These are phyloP conservation scores for Sclerotinia trifoliorum DNA, from an alignment of 2,329 filamentous ascomycete species.

Conservation along the genomic window DNA sequence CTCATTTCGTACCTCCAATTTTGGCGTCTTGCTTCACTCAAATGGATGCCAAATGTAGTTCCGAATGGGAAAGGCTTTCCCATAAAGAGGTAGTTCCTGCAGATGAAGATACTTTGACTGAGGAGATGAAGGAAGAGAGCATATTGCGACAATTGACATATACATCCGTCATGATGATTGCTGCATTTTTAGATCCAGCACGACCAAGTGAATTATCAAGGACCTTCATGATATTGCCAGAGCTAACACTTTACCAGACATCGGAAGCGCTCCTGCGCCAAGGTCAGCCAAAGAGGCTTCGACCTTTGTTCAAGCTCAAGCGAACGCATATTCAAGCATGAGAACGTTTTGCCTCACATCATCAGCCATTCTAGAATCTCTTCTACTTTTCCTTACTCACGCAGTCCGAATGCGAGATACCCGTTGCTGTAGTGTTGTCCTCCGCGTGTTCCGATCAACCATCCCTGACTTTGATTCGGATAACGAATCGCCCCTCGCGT, in stretches of 20 bases:
- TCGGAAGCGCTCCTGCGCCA: conserved; percentile 7
- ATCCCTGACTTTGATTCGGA: conserved; percentile 71
- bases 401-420: conserved; percentile 87
- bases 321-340: conserved; percentile 53
- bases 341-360: conserved; percentile 80
- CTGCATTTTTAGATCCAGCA: conserved; percentile 78
- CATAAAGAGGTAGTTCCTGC: conserved; percentile 59
- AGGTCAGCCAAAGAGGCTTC: conserved; percentile 36
- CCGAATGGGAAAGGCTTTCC: conserved; percentile 81
- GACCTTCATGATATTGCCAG: background rate
- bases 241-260: conserved; percentile 26
- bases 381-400: conserved; percentile 89
- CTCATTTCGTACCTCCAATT: conserved; percentile 81
- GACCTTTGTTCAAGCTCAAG: conserved; percentile 30
- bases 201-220: conserved; percentile 55
- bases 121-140: conserved; percentile 98
- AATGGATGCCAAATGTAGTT: conserved; percentile 81
- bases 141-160: conserved; percentile 91
- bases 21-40: conserved; percentile 79
- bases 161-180: conserved; percentile 87
- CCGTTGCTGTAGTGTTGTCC: conserved; percentile 79
- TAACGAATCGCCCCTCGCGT: conserved; percentile 48
- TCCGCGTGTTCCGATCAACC: conserved; percentile 82
- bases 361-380: conserved; percentile 75
- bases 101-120: conserved; percentile 75